Evolutionary conservation across 1,284 basidiomycete genomes (phyloP).

Genomic region (Lentinus polychrous): DNA sequence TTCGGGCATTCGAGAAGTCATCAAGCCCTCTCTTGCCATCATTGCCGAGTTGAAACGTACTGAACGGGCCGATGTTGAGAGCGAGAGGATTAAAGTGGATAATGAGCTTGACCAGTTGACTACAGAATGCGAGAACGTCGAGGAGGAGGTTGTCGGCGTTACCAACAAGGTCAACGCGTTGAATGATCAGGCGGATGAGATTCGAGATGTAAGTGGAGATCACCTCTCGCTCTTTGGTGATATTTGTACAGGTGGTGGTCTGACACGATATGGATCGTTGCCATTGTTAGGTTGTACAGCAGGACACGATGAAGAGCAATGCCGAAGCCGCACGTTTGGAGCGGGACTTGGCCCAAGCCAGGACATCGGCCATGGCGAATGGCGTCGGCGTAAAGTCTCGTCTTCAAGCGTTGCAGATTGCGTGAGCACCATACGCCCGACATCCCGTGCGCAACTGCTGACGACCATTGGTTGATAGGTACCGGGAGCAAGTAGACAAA

Average conservation of each 20-base stretch:
- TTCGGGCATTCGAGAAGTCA: slow-evolving; percentile 54
- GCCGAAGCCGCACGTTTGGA: slow-evolving; percentile 58
- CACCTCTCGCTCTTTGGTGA: neutral
- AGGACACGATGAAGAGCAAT: slow-evolving; percentile 57
- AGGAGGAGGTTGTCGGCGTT: slow-evolving; percentile 61
- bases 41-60: slow-evolving; percentile 64
- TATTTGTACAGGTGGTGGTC: neutral
- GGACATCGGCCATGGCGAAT: slow-evolving; percentile 64
- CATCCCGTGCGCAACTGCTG: neutral
- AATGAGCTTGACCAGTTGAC: slow-evolving; percentile 73
- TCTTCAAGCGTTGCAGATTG: slow-evolving; percentile 57
- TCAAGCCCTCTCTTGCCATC: slow-evolving; percentile 66
- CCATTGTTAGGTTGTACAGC: slow-evolving; percentile 57
- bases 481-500: slow-evolving; percentile 70
- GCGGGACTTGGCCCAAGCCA: slow-evolving; percentile 60
- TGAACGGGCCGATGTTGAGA: slow-evolving; percentile 63
- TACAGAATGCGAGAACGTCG: slow-evolving; percentile 69
- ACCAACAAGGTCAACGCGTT: slow-evolving; percentile 62
- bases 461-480: slow-evolving; percentile 32
- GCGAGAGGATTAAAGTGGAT: slow-evolving; percentile 68
- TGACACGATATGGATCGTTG: neutral
- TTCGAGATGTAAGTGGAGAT: slow-evolving; percentile 54
- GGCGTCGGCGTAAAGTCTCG: slow-evolving; percentile 75
- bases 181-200: slow-evolving; percentile 72
- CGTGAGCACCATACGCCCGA: slow-evolving; percentile 23